Evolutionary conservation across 306 rosid species (phyloP), one percentile per base, ranked within the genome.

Genomic region (Cucurbita ficifolia): DNA sequence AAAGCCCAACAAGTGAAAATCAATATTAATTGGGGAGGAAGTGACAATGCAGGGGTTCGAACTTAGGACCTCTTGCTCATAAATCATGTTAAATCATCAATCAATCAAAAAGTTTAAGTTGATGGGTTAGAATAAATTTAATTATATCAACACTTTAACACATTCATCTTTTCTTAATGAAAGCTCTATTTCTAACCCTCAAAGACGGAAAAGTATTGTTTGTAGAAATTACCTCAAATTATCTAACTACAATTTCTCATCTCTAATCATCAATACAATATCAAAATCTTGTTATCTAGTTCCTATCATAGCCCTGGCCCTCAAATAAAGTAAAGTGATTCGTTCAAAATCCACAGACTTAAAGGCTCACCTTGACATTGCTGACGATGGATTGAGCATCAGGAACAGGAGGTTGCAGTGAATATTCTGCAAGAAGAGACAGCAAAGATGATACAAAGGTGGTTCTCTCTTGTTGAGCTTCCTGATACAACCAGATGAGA

Each of bases 371-470:
- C 98, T 92, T 89, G 78, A 94, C 89, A 81, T 87, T 94, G 84
- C 96, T 89, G 71, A 87, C 89, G 82, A 91, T 91, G 10, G 99
- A 88, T 72, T 88, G 97, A 24, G 97, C 99, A 83, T 94, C 99
- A 70, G 80, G 79, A 72, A 83, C 91, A 6, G 90, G 86, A 53
- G 97, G 99, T 83, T 89, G 99, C 83, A 94, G 77, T 8, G 99
- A 85, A 86, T 94, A 91, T 77, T 94, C 97, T 42, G 90, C 87
- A 53, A 94, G 91, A 84, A 94, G 94, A 71, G 99, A 96, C 83
- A 94, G 83, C 86, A 94, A 83, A 74, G 88, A 89, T 53, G 96
- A 88, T 79, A 95, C 83, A 78, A 91, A 95, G 33, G 91, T 91
- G 52, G 96, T 77, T 77, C 96, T 85, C 87, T 95, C 99, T 78